phyloP scores from a whole-genome alignment of 805 yeast genomes.

The Pichia nakasei region DNA sequence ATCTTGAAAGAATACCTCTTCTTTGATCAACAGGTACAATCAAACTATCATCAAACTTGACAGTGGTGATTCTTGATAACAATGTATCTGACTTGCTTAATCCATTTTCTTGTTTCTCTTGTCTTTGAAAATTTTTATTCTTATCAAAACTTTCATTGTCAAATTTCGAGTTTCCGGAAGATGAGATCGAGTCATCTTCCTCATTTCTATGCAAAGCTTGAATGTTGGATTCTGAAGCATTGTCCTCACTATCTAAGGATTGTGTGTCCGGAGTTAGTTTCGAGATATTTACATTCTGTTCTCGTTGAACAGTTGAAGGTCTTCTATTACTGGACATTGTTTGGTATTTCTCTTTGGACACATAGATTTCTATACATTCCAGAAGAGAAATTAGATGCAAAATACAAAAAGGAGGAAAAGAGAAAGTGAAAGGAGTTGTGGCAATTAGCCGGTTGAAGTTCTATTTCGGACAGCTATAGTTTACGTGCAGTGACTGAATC shows the following conservation, averaged over 20 bases:
- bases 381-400: no score
- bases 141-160: background rate
- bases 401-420: no score
- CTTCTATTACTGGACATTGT: slow-evolving; percentile 2
- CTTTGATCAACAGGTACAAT: slow-evolving; percentile 34
- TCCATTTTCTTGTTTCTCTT: background rate
- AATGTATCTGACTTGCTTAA: slow-evolving; percentile 6
- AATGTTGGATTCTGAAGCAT: background rate
- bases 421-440: no score
- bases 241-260: background rate
- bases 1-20: slow-evolving; percentile 47
- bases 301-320: slow-evolving; percentile 3
- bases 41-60: slow-evolving; percentile 19
- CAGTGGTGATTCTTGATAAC: slow-evolving; percentile 12
- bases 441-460: no score
- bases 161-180: background rate
- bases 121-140: background rate
- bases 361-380: background rate
- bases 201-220: background rate
- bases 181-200: background rate
- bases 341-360: background rate
- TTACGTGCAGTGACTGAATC: background rate
- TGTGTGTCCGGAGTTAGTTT: slow-evolving; percentile 1
- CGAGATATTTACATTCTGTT: slow-evolving; percentile 2
- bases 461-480: no score